phyloP scores from a whole-genome alignment of 768 basidiomycete genomes.

The Auriscalpium orientale region DNA sequence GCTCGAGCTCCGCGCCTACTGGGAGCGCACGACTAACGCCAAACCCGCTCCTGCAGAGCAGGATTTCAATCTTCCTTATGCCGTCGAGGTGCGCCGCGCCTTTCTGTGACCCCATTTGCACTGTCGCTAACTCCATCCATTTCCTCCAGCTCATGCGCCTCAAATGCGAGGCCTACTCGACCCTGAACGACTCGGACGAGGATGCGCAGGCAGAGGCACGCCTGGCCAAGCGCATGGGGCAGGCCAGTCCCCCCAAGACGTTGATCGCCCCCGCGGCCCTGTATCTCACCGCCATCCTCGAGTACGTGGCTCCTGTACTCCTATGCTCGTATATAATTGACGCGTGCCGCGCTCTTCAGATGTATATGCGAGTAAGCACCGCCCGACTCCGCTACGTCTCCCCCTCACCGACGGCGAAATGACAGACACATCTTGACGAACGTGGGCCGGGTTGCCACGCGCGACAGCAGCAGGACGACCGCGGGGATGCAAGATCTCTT shows the following conservation, averaged over 20 bases:
- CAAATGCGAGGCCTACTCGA: conserved; percentile 86
- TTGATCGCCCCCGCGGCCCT: conserved; percentile 70
- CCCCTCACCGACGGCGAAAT: conserved; percentile 9
- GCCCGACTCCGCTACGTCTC: not conserved
- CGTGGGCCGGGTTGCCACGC: conserved; percentile 75
- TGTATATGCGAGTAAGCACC: conserved; percentile 78
- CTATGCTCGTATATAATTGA: conserved; percentile 4
- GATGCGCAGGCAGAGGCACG: conserved; percentile 57
- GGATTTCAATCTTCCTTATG: conserved; percentile 65
- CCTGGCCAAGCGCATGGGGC: conserved; percentile 54
- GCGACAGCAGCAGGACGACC: conserved; percentile 72
- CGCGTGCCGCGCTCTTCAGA: conserved; percentile 32
- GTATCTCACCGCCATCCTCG: conserved; percentile 88
- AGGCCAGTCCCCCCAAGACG: conserved; percentile 30
- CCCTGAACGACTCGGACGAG: conserved; percentile 74
- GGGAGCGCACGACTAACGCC: conserved; percentile 56
- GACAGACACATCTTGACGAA: conserved; percentile 78
- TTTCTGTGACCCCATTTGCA: conserved; percentile 3
- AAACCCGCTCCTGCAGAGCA: conserved; percentile 42
- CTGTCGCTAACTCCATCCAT: conserved; percentile 7
- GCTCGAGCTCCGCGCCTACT: conserved; percentile 84
- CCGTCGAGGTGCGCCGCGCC: conserved; percentile 53
- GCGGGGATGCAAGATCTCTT: conserved; percentile 81
- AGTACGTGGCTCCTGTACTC: conserved; percentile 47
- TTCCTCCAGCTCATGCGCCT: conserved; percentile 59